A percentile compares a stretch with the other conserved stretches of the same genome.
Evolutionary conservation across 139 green algal genomes (phyloP).

Genomic region (Chlorella sp.): DNA sequence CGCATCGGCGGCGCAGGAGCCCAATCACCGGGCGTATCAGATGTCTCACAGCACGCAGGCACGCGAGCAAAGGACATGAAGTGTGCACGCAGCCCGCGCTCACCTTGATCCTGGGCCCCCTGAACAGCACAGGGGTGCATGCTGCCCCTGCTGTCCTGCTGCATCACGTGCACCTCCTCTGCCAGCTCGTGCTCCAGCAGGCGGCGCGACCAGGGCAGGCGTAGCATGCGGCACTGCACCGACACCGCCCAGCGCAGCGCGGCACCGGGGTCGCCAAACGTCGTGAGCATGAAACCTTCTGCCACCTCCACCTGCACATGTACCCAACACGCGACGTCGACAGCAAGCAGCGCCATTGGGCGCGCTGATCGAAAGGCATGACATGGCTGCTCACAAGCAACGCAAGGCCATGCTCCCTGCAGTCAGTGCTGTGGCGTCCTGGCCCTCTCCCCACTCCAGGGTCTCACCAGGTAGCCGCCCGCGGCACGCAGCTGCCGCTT

Average conservation of each 20-base stretch:
- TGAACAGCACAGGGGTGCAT: conserved; percentile 8
- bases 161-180: not conserved
- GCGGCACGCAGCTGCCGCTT: not conserved
- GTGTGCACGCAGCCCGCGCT: not conserved
- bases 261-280: not conserved
- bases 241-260: conserved; percentile 3
- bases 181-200: conserved; percentile 12
- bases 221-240: not conserved
- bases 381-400: too few species aligned
- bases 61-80: not conserved
- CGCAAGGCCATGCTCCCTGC: too few species aligned
- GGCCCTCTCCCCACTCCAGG: too few species aligned
- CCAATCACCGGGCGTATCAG: not conserved
- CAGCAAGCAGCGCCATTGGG: too few species aligned
- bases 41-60: not conserved
- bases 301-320: not conserved
- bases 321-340: too few species aligned
- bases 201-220: not conserved
- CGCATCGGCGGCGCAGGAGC: not conserved
- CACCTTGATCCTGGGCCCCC: conserved; percentile 9
- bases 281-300: conserved; percentile 1
- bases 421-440: too few species aligned
- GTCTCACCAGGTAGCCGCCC: too few species aligned
- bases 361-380: too few species aligned
- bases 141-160: not conserved